These are phyloP conservation scores for Marasmius sp. DNA, from an alignment of 1,284 basidiomycete species.

Conservation along the genomic window DNA sequence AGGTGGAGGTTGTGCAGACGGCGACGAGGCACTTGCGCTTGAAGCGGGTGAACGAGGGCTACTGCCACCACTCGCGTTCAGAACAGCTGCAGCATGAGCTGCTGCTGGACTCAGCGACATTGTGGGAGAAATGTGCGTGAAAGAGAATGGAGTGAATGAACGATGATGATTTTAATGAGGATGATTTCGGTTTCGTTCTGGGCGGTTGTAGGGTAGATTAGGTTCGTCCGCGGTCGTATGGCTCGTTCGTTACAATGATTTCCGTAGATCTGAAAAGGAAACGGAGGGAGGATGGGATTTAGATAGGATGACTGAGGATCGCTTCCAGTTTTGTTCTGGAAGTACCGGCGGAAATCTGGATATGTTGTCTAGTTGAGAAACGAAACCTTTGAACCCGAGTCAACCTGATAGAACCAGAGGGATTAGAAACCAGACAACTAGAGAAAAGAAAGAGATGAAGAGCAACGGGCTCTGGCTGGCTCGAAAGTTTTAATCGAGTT, in stretches of 20 bases:
- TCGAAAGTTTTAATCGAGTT: background rate
- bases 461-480: no score
- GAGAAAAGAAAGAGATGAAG: background rate
- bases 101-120: background rate
- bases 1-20: constrained; percentile 20
- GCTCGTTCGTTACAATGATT: background rate
- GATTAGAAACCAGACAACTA: background rate
- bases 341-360: background rate
- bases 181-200: background rate
- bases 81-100: background rate
- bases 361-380: background rate
- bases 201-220: constrained; percentile 8
- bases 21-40: constrained; percentile 12
- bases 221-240: background rate
- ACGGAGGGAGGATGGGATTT: background rate
- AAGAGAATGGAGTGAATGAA: constrained; percentile 23
- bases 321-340: background rate
- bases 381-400: background rate
- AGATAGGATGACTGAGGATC: background rate
- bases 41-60: constrained; percentile 3
- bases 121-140: constrained; percentile 6
- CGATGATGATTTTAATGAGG: constrained; percentile 17
- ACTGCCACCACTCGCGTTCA: background rate
- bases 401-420: background rate
- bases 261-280: background rate